Evolutionary conservation across 2,329 filamentous ascomycete species (phyloP).

Genomic region (Botrytis pseudocinerea): DNA sequence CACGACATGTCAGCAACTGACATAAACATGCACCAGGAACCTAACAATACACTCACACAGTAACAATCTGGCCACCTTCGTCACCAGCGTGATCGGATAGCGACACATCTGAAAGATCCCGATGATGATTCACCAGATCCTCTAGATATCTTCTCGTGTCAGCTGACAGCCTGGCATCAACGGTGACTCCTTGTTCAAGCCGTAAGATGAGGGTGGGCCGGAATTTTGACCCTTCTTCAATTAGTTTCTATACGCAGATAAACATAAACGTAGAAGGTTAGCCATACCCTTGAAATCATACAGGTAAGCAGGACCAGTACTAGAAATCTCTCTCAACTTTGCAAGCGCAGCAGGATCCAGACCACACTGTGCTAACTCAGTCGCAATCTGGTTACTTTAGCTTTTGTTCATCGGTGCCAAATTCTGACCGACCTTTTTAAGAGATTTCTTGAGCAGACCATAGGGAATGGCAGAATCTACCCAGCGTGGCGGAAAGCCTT

Average conservation of each 20-base stretch:
- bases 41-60: background rate
- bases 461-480: conserved; percentile 79
- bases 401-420: background rate
- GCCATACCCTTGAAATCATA: conserved; percentile 56
- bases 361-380: conserved; percentile 17
- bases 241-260: background rate
- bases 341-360: conserved; percentile 20
- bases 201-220: conserved; percentile 70
- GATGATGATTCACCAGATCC: conserved; percentile 46
- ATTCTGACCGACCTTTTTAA: conserved; percentile 68
- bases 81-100: background rate
- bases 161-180: conserved; percentile 63
- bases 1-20: background rate
- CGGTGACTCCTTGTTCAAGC: conserved; percentile 62
- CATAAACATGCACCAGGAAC: background rate
- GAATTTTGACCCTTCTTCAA: conserved; percentile 48
- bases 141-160: conserved; percentile 62
- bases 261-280: conserved; percentile 23
- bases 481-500: conserved; percentile 74
- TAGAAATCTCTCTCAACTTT: conserved; percentile 27
- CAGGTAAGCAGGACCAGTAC: conserved; percentile 43
- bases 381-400: conserved; percentile 21
- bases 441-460: conserved; percentile 81
- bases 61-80: background rate
- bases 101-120: background rate